Base-by-base conservation (phyloP, 148 eudicot genomes). In the Pharnaceum exiguum region DNA sequence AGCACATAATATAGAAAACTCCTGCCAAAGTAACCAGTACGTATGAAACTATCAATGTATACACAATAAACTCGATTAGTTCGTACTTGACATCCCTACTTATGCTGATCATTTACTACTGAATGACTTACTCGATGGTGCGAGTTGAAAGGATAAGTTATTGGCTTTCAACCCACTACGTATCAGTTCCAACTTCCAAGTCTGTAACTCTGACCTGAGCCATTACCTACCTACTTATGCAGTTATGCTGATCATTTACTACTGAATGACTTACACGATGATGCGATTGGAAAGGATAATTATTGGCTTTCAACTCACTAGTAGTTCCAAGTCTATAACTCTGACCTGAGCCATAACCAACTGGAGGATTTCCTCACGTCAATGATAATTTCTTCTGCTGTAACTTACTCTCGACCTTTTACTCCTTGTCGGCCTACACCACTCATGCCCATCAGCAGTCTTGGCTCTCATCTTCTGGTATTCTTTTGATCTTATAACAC, bases 401-500 rank as follows among this genome's bases (percentile, higher is more conserved):
- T 46, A 51, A 35, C 49, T 63, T 24, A 40, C 45, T 67, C 76
- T 75, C 4, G 90, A 65, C 66, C 95, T 75, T 60, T 72, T 81
- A 68, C 78, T 70, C 72, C 71, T 81, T 24, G 52, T 61, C 19
- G 79, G 74, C 23, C 57, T 58, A 48, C 46, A 75, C 74, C 76
- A 74, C 22, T 68, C 71, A 18, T 35, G 62, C 22, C 25, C 67
- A 39, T 52, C 67, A 28, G 19, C 70, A 54, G 39, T 55, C 74
- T 73, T 79, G 23, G 72, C 70, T 57, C 76, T 79, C 69, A 70
- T 71, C 68, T 58, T 77, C 47, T 69, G 84, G 66, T 81, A 79
- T 33, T 87, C 85, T 29, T 77, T 65, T 0, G 87, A 84, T 55
- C 75, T 70, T 64, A 81, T 63, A 5, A 68, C 87, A 11, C 81